These are phyloP conservation scores for Debaryomycetaceae sp. DNA, from an alignment of 1,139 yeast species.

Conservation along the genomic window DNA sequence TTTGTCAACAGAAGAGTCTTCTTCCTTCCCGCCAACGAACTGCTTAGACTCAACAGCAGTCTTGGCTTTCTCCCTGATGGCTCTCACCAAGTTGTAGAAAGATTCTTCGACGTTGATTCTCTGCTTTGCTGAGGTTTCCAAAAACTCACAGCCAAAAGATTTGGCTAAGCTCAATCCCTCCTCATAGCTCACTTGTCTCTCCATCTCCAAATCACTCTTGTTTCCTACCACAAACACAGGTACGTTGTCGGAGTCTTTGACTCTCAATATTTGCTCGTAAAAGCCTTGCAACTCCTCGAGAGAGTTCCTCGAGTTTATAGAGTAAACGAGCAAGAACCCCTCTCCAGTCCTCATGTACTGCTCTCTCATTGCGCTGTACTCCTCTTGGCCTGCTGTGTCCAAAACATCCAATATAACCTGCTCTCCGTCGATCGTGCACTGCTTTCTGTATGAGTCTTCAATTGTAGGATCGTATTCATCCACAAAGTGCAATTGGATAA, in stretches of 20 bases:
- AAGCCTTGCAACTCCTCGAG: conserved; percentile 75
- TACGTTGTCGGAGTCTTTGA: conserved; percentile 72
- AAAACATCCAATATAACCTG: conserved; percentile 65
- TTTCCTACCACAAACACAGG: conserved; percentile 77
- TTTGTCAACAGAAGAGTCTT: conserved; percentile 8
- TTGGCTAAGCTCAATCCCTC: conserved; percentile 80
- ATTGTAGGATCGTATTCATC: conserved; percentile 98
- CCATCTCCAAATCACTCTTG: conserved; percentile 57
- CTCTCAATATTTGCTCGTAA: conserved; percentile 80
- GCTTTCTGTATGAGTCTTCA: conserved; percentile 70
- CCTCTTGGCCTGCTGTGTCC: conserved; percentile 99
- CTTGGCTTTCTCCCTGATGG: conserved; percentile 33
- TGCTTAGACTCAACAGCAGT: conserved; percentile 6
- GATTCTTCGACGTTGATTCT: conserved; percentile 93
- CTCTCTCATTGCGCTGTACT: conserved; percentile 93
- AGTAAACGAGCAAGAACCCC: conserved; percentile 81
- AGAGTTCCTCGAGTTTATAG: conserved; percentile 76
- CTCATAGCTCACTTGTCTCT: conserved; percentile 76
- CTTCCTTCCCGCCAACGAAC: conserved; percentile 1
- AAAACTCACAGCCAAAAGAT: conserved; percentile 71
- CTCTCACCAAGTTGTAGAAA: conserved; percentile 71
- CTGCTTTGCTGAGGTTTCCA: conserved; percentile 93
- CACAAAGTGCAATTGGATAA: conserved; percentile 87
- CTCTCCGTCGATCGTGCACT: conserved; percentile 50
- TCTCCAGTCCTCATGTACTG: conserved; percentile 92